phyloP scores from a whole-genome alignment of 2,329 filamentous ascomycete species.

The Dothiorella sarmentorum region DNA sequence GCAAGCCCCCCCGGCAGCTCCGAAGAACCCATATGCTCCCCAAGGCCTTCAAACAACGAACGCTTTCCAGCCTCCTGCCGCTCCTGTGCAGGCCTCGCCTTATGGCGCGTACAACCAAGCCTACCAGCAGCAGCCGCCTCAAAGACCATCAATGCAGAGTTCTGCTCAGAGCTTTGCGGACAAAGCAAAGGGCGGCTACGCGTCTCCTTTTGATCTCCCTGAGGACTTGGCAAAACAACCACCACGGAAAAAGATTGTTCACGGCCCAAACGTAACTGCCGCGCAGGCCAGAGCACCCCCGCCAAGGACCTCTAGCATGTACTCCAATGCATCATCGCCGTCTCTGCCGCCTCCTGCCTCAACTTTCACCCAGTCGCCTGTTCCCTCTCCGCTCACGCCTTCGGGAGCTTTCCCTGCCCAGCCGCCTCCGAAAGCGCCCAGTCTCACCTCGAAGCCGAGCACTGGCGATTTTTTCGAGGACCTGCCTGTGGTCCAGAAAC shows the following conservation, averaged over 20 bases:
- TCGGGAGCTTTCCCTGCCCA: conserved; percentile 19
- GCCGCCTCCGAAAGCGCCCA: conserved; percentile 23
- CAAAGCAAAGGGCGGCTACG: conserved; percentile 87
- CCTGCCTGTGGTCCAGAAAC: conserved; percentile 43
- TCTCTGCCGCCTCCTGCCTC: conserved; percentile 27
- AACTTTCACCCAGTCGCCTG: conserved; percentile 40
- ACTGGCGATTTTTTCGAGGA: conserved; percentile 49
- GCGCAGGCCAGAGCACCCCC: conserved; percentile 48
- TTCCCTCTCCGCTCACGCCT: conserved; percentile 34
- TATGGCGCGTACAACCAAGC: conserved; percentile 23
- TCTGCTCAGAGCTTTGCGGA: conserved; percentile 76
- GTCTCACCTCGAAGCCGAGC: conserved; percentile 25
- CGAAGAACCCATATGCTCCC: conserved; percentile 48
- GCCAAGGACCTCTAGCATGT: conserved; percentile 62
- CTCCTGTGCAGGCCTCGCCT: conserved; percentile 26
- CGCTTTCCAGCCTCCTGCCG: conserved; percentile 36
- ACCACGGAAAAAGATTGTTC: conserved; percentile 46
- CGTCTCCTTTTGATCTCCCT: conserved; percentile 91
- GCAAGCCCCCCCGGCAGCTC: conserved; percentile 25
- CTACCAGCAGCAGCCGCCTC: conserved; percentile 25
- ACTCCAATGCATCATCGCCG: conserved; percentile 26
- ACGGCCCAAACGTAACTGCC: conserved; percentile 25
- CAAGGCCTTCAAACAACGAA: conserved; percentile 50
- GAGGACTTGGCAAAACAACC: conserved; percentile 75
- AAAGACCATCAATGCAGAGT: conserved; percentile 50